Evolutionary conservation across 306 rosid genomes (phyloP).

Genomic region (Malus asiatica): DNA sequence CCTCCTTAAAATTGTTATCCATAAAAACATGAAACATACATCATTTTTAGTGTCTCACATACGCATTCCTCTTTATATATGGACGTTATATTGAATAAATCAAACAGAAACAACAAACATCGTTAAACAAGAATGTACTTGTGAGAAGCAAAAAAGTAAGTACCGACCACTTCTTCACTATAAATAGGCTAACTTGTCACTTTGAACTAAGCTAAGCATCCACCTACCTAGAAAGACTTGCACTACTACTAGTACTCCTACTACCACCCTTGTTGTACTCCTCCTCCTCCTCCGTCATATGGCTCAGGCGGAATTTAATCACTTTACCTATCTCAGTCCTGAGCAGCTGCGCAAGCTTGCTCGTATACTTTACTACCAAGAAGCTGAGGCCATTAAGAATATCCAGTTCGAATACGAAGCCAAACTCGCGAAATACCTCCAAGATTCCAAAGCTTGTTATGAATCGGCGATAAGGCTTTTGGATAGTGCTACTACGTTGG

Average conservation of each 20-base stretch:
- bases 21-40: too few relatives aligned
- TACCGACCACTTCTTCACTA: neutral
- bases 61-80: too few relatives aligned
- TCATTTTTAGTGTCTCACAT: too few relatives aligned
- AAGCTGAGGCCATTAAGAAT: neutral
- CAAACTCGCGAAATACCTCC: neutral
- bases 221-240: neutral
- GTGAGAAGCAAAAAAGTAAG: neutral
- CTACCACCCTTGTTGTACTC: too few relatives aligned
- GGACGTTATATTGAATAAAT: too few relatives aligned
- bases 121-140: too few relatives aligned
- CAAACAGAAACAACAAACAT: too few relatives aligned
- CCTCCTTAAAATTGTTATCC: too few relatives aligned
- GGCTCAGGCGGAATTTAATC: neutral
- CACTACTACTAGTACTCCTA: neutral
- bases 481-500: neutral
- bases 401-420: neutral
- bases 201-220: neutral
- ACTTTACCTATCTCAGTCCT: neutral
- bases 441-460: neutral
- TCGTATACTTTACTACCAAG: neutral
- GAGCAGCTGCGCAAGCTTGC: neutral
- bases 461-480: neutral
- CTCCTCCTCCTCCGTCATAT: neutral
- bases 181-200: neutral